Evolutionary conservation across 345 rosid genomes (phyloP).

Genomic region (Sapria himalayana): DNA sequence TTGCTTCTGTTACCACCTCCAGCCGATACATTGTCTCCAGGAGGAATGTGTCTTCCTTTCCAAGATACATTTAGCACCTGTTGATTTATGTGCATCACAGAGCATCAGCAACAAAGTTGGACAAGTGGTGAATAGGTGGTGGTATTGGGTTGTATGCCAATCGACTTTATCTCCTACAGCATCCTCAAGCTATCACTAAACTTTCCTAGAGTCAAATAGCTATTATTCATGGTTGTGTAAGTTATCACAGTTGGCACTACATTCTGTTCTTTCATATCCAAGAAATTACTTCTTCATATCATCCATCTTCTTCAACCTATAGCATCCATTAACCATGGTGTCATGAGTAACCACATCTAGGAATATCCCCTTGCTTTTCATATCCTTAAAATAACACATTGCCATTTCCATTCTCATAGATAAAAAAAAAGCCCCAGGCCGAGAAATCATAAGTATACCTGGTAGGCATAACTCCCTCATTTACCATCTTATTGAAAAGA

Average conservation of each 20-base stretch:
- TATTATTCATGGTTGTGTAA: constrained; percentile 78
- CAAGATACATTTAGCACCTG: constrained; percentile 37
- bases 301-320: constrained; percentile 51
- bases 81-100: constrained; percentile 46
- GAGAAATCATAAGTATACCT: constrained; percentile 56
- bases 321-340: constrained; percentile 54
- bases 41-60: constrained; percentile 46
- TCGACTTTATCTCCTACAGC: constrained; percentile 62
- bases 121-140: constrained; percentile 50
- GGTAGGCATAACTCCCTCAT: constrained; percentile 58
- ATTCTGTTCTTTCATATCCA: constrained; percentile 63
- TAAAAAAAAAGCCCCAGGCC: constrained; percentile 79
- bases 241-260: constrained; percentile 51
- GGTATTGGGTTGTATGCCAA: constrained; percentile 45
- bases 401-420: constrained; percentile 55
- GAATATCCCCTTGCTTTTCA: constrained; percentile 39
- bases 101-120: constrained; percentile 66
- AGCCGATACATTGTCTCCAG: constrained; percentile 66
- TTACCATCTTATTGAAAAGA: constrained; percentile 44
- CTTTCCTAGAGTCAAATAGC: constrained; percentile 33
- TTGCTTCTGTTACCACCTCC: constrained; percentile 59
- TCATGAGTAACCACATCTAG: constrained; percentile 60
- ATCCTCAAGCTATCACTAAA: constrained; percentile 54
- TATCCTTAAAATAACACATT: constrained; percentile 54
- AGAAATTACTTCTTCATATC: constrained; percentile 70